phyloP scores from a whole-genome alignment of 352 stramenopile genomes.

The Phytophthora pistaciae region DNA sequence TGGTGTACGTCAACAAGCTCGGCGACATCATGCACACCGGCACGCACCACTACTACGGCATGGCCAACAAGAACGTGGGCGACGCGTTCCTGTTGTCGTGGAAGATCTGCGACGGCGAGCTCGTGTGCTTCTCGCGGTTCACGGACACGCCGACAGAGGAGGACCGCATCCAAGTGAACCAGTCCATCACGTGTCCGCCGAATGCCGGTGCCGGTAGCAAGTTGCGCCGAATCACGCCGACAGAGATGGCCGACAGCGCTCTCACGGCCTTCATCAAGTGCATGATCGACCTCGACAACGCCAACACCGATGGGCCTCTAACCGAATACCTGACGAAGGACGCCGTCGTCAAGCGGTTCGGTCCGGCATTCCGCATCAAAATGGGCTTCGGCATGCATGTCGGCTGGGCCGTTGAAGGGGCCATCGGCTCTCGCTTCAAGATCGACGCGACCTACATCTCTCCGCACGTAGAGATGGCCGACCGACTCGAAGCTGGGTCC shows the following conservation, averaged over 20 bases:
- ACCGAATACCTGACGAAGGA: slow-evolving; percentile 76
- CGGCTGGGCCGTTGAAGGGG: slow-evolving; percentile 97
- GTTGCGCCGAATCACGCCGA: slow-evolving; percentile 79
- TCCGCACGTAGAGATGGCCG: slow-evolving; percentile 94
- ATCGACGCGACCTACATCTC: slow-evolving; percentile 98
- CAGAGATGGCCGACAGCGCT: slow-evolving; percentile 93
- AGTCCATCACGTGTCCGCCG: slow-evolving; percentile 72
- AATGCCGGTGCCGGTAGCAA: slow-evolving; percentile 74
- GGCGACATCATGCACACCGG: slow-evolving; percentile 91
- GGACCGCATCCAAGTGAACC: slow-evolving; percentile 76
- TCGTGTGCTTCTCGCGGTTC: slow-evolving; percentile 83
- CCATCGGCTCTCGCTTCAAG: slow-evolving; percentile 96
- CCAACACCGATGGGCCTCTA: slow-evolving; percentile 77
- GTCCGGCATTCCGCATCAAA: slow-evolving; percentile 80
- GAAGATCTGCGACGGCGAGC: slow-evolving; percentile 91
- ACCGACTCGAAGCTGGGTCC: slow-evolving; percentile 95
- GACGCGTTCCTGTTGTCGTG: slow-evolving; percentile 96
- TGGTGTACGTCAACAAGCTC: slow-evolving; percentile 94
- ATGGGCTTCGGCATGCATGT: slow-evolving; percentile 97
- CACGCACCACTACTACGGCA: slow-evolving; percentile 87
- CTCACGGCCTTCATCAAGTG: slow-evolving; percentile 97
- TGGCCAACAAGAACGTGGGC: slow-evolving; percentile 92
- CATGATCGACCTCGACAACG: slow-evolving; percentile 90
- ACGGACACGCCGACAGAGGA: slow-evolving; percentile 81
- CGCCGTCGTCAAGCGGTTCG: slow-evolving; percentile 88